These are phyloP conservation scores for Rhodotorula paludigena DNA, from an alignment of 768 basidiomycete species.

Conservation along the genomic window DNA sequence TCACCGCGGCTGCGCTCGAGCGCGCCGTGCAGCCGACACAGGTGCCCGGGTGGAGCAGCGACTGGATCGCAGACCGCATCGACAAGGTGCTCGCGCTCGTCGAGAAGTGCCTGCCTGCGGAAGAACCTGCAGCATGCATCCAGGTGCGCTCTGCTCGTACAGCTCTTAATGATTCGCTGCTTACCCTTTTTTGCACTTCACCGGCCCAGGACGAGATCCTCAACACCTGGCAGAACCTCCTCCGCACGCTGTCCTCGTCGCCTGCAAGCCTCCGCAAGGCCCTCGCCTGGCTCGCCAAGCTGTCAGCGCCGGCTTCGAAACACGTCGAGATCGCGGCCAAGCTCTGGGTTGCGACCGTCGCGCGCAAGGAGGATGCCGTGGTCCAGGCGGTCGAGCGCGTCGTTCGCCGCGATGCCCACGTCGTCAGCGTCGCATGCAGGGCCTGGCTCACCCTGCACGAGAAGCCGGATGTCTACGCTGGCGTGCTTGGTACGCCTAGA, in stretches of 20 bases:
- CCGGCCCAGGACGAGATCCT: neutral
- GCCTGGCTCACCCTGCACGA: neutral
- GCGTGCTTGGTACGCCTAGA: too few relatives aligned
- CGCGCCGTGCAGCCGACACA: neutral
- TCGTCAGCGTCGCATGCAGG: neutral
- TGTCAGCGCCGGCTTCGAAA: neutral
- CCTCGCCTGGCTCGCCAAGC: slow-evolving; percentile 10
- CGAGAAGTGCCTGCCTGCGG: neutral
- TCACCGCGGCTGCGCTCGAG: slow-evolving; percentile 3
- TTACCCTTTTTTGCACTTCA: neutral
- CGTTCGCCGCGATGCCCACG: neutral
- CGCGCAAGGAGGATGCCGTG: neutral
- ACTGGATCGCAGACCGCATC: slow-evolving; percentile 9
- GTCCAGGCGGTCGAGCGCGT: neutral
- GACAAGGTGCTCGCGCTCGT: slow-evolving; percentile 20
- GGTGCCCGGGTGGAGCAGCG: slow-evolving; percentile 13
- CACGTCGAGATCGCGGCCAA: neutral
- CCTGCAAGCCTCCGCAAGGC: neutral
- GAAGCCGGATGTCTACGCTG: too few relatives aligned
- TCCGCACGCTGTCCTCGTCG: neutral
- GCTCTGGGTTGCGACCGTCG: neutral
- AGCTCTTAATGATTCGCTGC: neutral
- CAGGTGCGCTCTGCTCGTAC: neutral
- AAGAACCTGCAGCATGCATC: neutral
- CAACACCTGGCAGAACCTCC: slow-evolving; percentile 9